phyloP scores from a whole-genome alignment of 139 green algal species.

The Bryopsis sp. region DNA sequence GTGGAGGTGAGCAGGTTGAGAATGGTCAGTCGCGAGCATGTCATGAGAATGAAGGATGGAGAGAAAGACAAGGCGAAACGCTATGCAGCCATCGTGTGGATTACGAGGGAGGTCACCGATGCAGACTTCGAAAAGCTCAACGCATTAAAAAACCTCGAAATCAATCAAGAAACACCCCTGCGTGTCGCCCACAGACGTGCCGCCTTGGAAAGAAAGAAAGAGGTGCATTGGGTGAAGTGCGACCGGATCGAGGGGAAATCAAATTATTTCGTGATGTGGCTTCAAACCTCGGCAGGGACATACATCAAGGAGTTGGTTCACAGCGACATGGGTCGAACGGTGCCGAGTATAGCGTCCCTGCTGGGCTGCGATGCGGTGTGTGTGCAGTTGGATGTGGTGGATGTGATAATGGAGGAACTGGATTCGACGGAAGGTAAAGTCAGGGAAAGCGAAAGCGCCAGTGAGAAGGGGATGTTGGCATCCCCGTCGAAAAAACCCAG shows the following conservation, averaged over 20 bases:
- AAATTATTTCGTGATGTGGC: conserved; percentile 50
- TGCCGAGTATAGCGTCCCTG: conserved; percentile 50
- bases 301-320: conserved; percentile 94
- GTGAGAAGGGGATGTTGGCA: too few relatives aligned
- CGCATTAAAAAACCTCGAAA: conserved; percentile 29
- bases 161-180: conserved; percentile 78
- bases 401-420: conserved; percentile 40
- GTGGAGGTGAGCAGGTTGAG: conserved; percentile 32
- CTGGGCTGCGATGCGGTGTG: conserved; percentile 28
- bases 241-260: conserved; percentile 19
- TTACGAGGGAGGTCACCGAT: conserved; percentile 23
- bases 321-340: conserved; percentile 64
- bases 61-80: conserved; percentile 71
- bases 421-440: too few relatives aligned
- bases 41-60: conserved; percentile 53
- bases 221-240: conserved; percentile 29
- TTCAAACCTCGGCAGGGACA: conserved; percentile 67
- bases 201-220: conserved; percentile 32
- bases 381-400: conserved; percentile 50
- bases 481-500: too few relatives aligned
- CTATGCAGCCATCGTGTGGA: conserved; percentile 61
- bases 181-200: conserved; percentile 74
- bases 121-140: conserved; percentile 38
- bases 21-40: conserved; percentile 10
- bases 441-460: too few relatives aligned